Evolutionary conservation across 1,139 yeast genomes (phyloP).

Genomic region (Magnusiomyces suaveolens): DNA sequence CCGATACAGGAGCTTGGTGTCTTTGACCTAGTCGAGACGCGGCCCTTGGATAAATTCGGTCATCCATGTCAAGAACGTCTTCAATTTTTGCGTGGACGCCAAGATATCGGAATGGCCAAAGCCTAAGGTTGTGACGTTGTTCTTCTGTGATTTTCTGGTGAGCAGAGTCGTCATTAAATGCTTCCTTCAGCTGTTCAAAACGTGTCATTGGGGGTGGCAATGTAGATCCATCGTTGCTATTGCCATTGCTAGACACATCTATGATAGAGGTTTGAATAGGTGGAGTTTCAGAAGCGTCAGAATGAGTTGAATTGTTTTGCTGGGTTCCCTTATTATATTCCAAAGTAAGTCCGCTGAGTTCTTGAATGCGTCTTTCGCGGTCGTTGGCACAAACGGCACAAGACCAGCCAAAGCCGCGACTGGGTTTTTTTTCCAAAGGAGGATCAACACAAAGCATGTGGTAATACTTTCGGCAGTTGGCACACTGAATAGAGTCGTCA

Average conservation of each 20-base stretch:
- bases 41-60: slow-evolving; percentile 74
- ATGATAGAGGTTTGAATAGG: background rate
- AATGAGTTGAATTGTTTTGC: background rate
- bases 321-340: background rate
- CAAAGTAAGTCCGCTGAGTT: slow-evolving; percentile 20
- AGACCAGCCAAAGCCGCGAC: slow-evolving; percentile 89
- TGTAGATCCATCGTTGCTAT: background rate
- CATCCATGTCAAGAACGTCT: slow-evolving; percentile 72
- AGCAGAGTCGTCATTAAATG: slow-evolving; percentile 29
- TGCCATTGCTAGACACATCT: background rate
- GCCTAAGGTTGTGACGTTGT: slow-evolving; percentile 25
- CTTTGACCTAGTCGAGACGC: slow-evolving; percentile 67
- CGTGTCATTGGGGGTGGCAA: slow-evolving; percentile 36
- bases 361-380: slow-evolving; percentile 21
- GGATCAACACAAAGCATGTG: slow-evolving; percentile 86
- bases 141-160: slow-evolving; percentile 30
- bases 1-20: slow-evolving; percentile 64
- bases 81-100: slow-evolving; percentile 71
- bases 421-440: slow-evolving; percentile 69
- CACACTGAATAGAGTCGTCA: slow-evolving; percentile 70
- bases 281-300: background rate
- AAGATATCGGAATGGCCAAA: slow-evolving; percentile 72
- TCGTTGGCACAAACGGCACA: slow-evolving; percentile 61
- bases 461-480: slow-evolving; percentile 58
- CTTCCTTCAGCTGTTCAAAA: slow-evolving; percentile 49